Evolutionary conservation across 2,329 filamentous ascomycete species (phyloP), one percentile per base, ranked within the genome.

Genomic region (Helotiales sp.): DNA sequence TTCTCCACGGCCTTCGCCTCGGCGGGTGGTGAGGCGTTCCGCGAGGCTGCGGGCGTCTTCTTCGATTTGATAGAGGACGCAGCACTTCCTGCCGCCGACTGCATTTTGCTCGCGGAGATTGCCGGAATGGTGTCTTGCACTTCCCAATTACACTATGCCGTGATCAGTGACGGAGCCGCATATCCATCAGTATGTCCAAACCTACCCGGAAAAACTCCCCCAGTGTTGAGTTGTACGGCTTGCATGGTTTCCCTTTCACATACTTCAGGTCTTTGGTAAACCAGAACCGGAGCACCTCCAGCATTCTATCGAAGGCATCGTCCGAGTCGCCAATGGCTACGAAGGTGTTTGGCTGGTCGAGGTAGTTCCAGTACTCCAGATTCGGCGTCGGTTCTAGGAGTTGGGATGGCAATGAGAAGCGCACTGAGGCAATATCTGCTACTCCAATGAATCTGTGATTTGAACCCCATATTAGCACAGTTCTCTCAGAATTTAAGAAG

Each of bases 251-350:
- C 68, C 95, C 95, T 83, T 98, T 98, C 78, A 96, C 93, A 77
- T 98, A 99, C 87, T 99, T 99, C 80, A 99, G 80, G 79, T 99
- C 96, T 80, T 99, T 99, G 70, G 96, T 98, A 76, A 98, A 97
- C 96, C 96, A 99, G 81, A 98, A 99, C 68, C 94, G 90, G 74
- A 98, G 81, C 32, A 97, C 93, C 76, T 95, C 94, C 61, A 99
- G 87, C 92, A 97, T 97, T 73, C 96, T 93, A 74, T 96, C 95
- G 64, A 98, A 83, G 11, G 91, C 87, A 74, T 98, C 93, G 74
- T 98, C 92, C 20, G 95, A 96, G 75, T 95, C 95, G 75, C 95
- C 96, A 75, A 91, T 91, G 54, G 86, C 87, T 71, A 88, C 82
- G 71, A 99, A 97, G 57, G 94, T 93, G 79, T 97, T 96, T 24